Conservation (phyloP, 2,329 filamentous ascomycete species). For the Penicillium aurantiogriseum region DNA sequence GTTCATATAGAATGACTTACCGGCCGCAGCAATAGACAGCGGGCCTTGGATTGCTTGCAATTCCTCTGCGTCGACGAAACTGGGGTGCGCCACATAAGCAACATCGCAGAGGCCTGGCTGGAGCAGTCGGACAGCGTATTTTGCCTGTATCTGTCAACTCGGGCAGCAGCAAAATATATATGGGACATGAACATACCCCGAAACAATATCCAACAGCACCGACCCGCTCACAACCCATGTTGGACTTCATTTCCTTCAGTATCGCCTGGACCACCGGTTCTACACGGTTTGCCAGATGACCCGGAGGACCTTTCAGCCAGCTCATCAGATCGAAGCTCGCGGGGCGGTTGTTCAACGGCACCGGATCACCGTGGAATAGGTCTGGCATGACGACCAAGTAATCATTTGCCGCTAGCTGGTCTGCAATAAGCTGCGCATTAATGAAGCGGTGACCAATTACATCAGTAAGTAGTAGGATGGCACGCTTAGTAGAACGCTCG, state of each 20-base stretch:
- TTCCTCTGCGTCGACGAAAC: slow-evolving; percentile 65
- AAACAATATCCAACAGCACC: slow-evolving; percentile 23
- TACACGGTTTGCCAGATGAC: slow-evolving; percentile 15
- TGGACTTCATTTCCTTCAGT: slow-evolving; percentile 16
- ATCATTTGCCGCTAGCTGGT: slow-evolving; percentile 21
- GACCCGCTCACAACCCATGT: slow-evolving; percentile 17
- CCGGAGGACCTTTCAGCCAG: slow-evolving; percentile 21
- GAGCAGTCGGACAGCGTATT: slow-evolving; percentile 69
- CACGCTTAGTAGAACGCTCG: slow-evolving; percentile 9
- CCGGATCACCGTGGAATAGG: slow-evolving; percentile 21
- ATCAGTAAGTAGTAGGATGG: slow-evolving; percentile 20
- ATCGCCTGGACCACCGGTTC: slow-evolving; percentile 19
- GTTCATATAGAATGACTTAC: slow-evolving; percentile 10
- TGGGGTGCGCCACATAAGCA: slow-evolving; percentile 70
- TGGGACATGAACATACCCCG: slow-evolving; percentile 8
- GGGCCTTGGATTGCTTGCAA: slow-evolving; percentile 62
- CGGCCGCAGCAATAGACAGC: slow-evolving; percentile 59
- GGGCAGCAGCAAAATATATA: neutral
- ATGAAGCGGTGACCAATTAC: slow-evolving; percentile 24
- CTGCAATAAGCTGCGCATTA: slow-evolving; percentile 22
- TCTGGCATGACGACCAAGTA: slow-evolving; percentile 25
- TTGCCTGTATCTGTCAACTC: slow-evolving; percentile 14
- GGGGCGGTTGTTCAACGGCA: slow-evolving; percentile 18
- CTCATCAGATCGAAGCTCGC: slow-evolving; percentile 16
- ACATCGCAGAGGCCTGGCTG: slow-evolving; percentile 57